These are phyloP conservation scores for Craterostigma plantagineum DNA, from an alignment of 257 asterid species.

Conservation along the genomic window DNA sequence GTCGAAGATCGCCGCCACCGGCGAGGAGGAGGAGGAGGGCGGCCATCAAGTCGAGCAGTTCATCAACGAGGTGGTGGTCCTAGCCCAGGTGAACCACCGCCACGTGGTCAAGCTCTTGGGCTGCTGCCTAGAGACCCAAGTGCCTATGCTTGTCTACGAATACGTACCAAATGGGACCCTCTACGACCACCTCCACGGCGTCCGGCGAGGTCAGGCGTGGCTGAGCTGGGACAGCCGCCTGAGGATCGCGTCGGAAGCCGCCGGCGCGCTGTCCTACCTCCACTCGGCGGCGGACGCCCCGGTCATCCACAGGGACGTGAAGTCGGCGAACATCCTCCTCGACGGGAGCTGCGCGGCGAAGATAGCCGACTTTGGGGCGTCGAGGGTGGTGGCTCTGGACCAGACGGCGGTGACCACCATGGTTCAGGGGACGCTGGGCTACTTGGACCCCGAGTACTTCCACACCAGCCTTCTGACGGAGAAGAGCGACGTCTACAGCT, in stretches of 20 bases:
- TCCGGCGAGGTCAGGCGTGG: not conserved
- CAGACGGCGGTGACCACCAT: not conserved
- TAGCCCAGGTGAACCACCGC: not conserved
- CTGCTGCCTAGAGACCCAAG: not conserved
- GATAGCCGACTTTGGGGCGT: not conserved
- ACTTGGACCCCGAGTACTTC: not conserved
- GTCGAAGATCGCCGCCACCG: no score
- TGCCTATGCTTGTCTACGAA: not conserved
- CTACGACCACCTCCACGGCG: not conserved
- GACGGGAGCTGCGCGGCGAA: not conserved
- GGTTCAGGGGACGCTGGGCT: not conserved
- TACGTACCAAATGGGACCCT: not conserved
- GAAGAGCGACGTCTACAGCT: not conserved
- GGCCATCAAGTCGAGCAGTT: not conserved
- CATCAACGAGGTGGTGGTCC: not conserved
- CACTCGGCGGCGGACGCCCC: not conserved
- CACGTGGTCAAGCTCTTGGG: not conserved
- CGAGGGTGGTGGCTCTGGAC: not conserved
- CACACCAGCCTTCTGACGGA: not conserved
- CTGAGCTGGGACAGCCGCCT: not conserved
- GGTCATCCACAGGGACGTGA: not conserved
- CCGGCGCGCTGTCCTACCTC: not conserved
- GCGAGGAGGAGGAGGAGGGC: no score
- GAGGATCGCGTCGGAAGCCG: not conserved
- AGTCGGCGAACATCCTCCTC: not conserved